These are phyloP conservation scores for Trichosporon faecale DNA, from an alignment of 1,284 basidiomycete genomes.

Conservation along the genomic window DNA sequence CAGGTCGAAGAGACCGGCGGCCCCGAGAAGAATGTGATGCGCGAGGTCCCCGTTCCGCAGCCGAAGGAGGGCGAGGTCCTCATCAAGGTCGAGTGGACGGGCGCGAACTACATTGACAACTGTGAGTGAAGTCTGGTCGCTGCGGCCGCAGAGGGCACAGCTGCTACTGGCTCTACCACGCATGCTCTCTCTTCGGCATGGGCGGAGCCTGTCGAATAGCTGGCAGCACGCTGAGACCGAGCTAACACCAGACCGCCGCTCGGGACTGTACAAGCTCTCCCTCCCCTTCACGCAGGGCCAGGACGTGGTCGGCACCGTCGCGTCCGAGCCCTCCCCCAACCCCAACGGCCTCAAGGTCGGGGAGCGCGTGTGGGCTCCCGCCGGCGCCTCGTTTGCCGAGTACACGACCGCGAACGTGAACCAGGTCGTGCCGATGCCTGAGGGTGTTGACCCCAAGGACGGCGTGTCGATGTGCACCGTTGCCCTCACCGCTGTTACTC, in stretches of 20 bases:
- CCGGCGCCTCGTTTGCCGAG: constrained; percentile 66
- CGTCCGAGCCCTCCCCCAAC: neutral
- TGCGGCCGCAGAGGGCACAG: neutral
- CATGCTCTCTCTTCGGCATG: too few relatives aligned
- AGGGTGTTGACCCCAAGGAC: constrained; percentile 60
- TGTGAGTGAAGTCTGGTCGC: constrained; percentile 37
- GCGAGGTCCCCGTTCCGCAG: constrained; percentile 61
- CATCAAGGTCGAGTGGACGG: constrained; percentile 66
- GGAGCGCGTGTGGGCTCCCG: constrained; percentile 56
- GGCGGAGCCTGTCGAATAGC: too few relatives aligned
- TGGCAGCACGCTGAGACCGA: too few relatives aligned
- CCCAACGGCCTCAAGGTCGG: constrained; percentile 48
- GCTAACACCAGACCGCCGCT: constrained; percentile 40
- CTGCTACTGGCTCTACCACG: neutral
- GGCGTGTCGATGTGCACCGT: constrained; percentile 71
- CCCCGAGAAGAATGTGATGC: constrained; percentile 64
- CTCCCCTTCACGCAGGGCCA: constrained; percentile 75
- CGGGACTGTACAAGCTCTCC: constrained; percentile 55
- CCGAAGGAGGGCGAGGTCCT: constrained; percentile 66
- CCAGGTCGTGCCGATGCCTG: constrained; percentile 63
- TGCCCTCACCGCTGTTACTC: constrained; percentile 74
- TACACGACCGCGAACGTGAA: constrained; percentile 68
- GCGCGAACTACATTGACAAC: constrained; percentile 71
- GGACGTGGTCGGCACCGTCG: constrained; percentile 72
- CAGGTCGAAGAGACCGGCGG: constrained; percentile 61